These are phyloP conservation scores for Trichoderma citrinoviride DNA, from an alignment of 2,329 filamentous ascomycete genomes.

Conservation along the genomic window DNA sequence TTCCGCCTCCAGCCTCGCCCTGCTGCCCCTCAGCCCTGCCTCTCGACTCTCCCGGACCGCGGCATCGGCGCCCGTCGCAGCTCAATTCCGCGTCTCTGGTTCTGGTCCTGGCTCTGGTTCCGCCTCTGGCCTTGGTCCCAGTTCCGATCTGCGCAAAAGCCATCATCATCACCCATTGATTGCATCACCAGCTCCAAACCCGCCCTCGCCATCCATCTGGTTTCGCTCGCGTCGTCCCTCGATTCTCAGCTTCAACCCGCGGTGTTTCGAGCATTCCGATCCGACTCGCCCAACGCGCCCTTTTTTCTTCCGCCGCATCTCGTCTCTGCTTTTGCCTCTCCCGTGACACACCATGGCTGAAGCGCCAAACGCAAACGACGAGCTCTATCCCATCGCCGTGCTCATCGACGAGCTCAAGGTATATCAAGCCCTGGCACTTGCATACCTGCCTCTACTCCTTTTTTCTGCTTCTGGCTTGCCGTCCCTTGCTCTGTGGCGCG, in stretches of 20 bases:
- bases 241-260: constrained; percentile 12
- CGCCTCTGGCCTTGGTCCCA: background rate
- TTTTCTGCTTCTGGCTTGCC: constrained; percentile 23
- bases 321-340: constrained; percentile 24
- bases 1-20: constrained; percentile 5
- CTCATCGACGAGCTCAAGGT: constrained; percentile 99
- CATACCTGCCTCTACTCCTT: constrained; percentile 20
- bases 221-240: constrained; percentile 13
- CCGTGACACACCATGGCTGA: constrained; percentile 72
- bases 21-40: constrained; percentile 3
- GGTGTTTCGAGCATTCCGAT: constrained; percentile 25
- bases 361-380: constrained; percentile 86
- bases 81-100: constrained; percentile 13
- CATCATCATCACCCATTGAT: constrained; percentile 28
- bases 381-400: constrained; percentile 99
- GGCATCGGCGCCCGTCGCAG: constrained; percentile 12
- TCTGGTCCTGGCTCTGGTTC: background rate
- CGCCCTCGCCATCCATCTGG: constrained; percentile 28
- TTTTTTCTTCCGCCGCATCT: background rate
- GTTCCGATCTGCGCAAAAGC: constrained; percentile 10
- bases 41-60: constrained; percentile 7
- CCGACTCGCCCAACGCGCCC: constrained; percentile 25
- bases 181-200: background rate
- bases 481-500: constrained; percentile 22
- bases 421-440: constrained; percentile 34